Conservation (phyloP, 129 eudicot species). For the Lonicera japonica region DNA sequence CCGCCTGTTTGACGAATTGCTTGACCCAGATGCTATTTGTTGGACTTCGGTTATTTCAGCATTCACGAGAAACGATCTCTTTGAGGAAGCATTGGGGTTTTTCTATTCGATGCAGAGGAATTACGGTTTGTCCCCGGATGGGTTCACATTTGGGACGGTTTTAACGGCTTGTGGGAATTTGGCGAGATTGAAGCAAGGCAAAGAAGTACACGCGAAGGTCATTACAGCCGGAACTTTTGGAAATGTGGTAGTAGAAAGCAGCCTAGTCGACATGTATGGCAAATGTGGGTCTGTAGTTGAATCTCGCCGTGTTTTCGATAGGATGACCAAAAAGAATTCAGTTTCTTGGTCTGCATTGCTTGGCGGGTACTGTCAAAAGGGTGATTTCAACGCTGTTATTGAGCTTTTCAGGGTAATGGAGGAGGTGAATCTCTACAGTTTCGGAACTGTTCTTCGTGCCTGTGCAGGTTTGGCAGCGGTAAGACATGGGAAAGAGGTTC, state of each 20-base stretch:
- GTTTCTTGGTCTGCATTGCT: constrained; percentile 76
- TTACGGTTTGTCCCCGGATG: constrained; percentile 41
- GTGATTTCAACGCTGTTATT: constrained; percentile 44
- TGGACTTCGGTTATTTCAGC: constrained; percentile 83
- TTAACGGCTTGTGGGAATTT: constrained; percentile 76
- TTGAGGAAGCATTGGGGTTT: constrained; percentile 47
- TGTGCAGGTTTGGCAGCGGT: constrained; percentile 89
- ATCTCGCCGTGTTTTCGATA: constrained; percentile 57
- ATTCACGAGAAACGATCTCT: constrained; percentile 58
- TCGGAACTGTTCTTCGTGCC: constrained; percentile 83
- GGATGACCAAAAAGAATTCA: constrained; percentile 49
- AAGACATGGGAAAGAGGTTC: constrained; percentile 71
- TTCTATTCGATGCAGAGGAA: constrained; percentile 43
- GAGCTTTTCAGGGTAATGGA: constrained; percentile 48
- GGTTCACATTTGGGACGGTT: constrained; percentile 60
- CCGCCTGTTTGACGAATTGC: constrained; percentile 61
- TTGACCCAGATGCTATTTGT: constrained; percentile 62
- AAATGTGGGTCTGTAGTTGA: constrained; percentile 58
- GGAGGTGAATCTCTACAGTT: constrained; percentile 53
- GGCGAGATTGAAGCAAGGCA: constrained; percentile 62
- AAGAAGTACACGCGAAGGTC: constrained; percentile 57
- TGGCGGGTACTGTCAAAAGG: constrained; percentile 67
- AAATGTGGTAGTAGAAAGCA: constrained; percentile 60
- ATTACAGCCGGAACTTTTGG: constrained; percentile 43
- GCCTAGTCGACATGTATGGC: constrained; percentile 86